These are phyloP conservation scores for Aureobasidium leucospermi DNA, from an alignment of 2,329 filamentous ascomycete species.

Conservation along the genomic window DNA sequence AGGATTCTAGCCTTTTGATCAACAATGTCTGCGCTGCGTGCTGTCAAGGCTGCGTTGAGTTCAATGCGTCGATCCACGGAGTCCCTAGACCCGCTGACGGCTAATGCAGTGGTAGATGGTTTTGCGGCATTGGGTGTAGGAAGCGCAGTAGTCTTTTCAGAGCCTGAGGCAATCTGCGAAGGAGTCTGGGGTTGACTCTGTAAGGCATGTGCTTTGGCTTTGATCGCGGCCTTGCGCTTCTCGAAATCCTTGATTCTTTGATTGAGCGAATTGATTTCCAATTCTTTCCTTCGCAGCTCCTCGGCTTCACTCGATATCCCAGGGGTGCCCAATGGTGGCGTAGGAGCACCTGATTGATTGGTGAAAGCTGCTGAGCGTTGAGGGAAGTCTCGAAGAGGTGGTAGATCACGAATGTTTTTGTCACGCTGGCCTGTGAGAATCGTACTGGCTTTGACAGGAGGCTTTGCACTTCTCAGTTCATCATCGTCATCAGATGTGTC, in stretches of 20 bases:
- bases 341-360: constrained; percentile 14
- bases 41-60: constrained; percentile 10
- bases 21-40: constrained; percentile 18
- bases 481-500: constrained; percentile 22
- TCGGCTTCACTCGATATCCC: constrained; percentile 32
- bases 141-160: not conserved
- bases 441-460: not conserved
- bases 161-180: not conserved
- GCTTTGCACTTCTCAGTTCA: not conserved
- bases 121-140: not conserved
- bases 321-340: constrained; percentile 30
- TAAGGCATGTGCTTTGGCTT: constrained; percentile 27
- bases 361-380: constrained; percentile 25
- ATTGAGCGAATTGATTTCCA: constrained; percentile 42
- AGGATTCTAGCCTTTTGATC: constrained; percentile 18
- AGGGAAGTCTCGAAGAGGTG: constrained; percentile 22
- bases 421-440: not conserved
- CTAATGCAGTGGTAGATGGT: not conserved
- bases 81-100: not conserved
- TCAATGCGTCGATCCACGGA: not conserved
- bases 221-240: constrained; percentile 27
- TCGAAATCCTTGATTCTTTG: constrained; percentile 45
- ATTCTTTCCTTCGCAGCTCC: constrained; percentile 40
- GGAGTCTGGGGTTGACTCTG: constrained; percentile 7
- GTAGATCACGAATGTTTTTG: constrained; percentile 18